Base-by-base conservation (phyloP, 495 filamentous ascomycete genomes). In the Pyrenopolyporus hunteri region DNA sequence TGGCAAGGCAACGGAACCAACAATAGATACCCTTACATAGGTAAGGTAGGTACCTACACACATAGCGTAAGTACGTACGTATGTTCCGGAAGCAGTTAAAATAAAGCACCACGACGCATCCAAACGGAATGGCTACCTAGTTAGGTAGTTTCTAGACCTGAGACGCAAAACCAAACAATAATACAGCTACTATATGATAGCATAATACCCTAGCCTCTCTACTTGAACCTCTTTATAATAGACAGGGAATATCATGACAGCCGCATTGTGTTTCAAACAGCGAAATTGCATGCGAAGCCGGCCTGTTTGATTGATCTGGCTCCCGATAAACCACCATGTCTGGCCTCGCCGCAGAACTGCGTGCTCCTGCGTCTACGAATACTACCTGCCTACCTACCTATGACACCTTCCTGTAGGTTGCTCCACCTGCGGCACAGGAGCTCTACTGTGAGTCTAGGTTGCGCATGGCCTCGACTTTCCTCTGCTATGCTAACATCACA, bases 311-410 rank as follows among this genome's bases (percentile, higher is more conserved):
- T 55, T 59, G 54, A 63, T 47, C 29, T 20, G 23, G 23, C 32
- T 37, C 35, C 25, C 55, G 43, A 55, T 48, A 59, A 59, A 51
- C 51, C 54, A 58, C 39, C 49, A 40, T 54, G 31, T 47, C 33
- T 53, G 52, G n/a, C 57, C 63, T 61, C 57, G 63, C 63, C 63
- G 52, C 51, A 61, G 39, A 33, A 53, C 63, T 53, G 63, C 57
- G 57, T 50, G 9, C 63, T 66, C 63, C 63, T 57, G 40, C 51
- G 51, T 61, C 31, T 40, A 8, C 25, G 32, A 32, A 61, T 66
- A 53, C 52, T 29, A 66, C 57, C 52, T 66, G 46, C 62, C 39
- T 53, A 14, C 62, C 39, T 53, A 14, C 49, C 52, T 57, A 50
- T 26, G 14, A 37, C 29, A 55, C 20, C 13, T 39, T 51, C 45